Evolutionary conservation across 2,329 filamentous ascomycete species (phyloP).

Genomic region (Exserohilum turcica): DNA sequence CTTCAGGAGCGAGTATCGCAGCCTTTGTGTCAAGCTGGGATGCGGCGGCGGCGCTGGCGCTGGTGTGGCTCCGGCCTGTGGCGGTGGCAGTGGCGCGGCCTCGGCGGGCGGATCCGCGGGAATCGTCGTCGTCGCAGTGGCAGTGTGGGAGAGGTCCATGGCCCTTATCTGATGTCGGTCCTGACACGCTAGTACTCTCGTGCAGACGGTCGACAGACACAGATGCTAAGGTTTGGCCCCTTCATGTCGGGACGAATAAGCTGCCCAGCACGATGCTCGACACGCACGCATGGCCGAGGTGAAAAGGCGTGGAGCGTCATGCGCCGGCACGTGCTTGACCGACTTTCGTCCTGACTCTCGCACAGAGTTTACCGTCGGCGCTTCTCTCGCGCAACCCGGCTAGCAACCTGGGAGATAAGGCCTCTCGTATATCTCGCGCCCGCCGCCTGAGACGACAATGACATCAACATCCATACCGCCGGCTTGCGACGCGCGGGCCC

Average conservation of each 20-base stretch:
- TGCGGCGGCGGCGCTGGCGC: slow-evolving; percentile 2
- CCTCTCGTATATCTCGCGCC: neutral
- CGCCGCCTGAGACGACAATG: neutral
- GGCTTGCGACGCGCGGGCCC: slow-evolving; percentile 1
- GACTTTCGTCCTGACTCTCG: neutral
- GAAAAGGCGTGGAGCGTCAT: slow-evolving; percentile 12
- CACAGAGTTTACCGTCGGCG: neutral
- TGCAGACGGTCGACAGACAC: too few species aligned
- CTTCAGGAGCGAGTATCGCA: slow-evolving; percentile 25
- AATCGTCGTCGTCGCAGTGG: slow-evolving; percentile 30
- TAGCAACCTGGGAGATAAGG: neutral
- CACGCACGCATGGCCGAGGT: slow-evolving; percentile 16
- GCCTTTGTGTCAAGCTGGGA: slow-evolving; percentile 16
- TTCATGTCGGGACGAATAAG: slow-evolving; percentile 1
- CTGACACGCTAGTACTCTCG: too few species aligned
- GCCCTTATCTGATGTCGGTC: too few species aligned
- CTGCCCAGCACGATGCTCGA: neutral
- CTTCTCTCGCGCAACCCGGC: neutral
- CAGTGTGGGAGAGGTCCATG: too few species aligned
- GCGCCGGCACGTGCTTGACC: slow-evolving; percentile 9
- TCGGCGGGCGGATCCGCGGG: slow-evolving; percentile 19
- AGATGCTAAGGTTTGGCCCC: neutral
- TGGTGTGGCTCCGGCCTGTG: slow-evolving; percentile 15
- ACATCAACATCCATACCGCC: neutral
- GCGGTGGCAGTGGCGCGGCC: slow-evolving; percentile 11